These are phyloP conservation scores for Tolypocladium pustulatum DNA, from an alignment of 2,329 filamentous ascomycete species.

Conservation along the genomic window DNA sequence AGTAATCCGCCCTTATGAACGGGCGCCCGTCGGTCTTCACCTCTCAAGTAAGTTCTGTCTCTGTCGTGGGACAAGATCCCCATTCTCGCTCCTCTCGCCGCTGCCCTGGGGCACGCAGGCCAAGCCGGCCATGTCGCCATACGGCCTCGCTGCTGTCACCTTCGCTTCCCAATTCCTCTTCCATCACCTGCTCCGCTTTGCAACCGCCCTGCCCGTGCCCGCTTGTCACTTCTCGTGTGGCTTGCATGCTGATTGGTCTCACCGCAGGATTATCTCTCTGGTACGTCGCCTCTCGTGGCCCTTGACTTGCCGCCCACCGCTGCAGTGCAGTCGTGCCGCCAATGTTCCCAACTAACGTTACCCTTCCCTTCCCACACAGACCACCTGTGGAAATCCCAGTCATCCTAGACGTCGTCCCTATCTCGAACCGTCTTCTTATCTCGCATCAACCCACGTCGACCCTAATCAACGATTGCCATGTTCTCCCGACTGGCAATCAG, in stretches of 20 bases:
- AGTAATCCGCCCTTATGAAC: conserved; percentile 66
- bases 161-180: neutral
- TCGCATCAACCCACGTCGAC: conserved; percentile 2
- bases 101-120: neutral
- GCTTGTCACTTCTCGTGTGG: conserved; percentile 9
- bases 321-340: conserved; percentile 6
- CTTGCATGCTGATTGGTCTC: conserved; percentile 29
- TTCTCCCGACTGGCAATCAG: conserved; percentile 45
- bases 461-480: conserved; percentile 32
- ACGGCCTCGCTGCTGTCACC: neutral
- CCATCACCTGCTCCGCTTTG: neutral
- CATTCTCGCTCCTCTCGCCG: neutral
- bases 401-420: conserved; percentile 14
- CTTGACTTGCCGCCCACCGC: conserved; percentile 30
- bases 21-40: conserved; percentile 76
- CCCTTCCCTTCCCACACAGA: conserved; percentile 14
- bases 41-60: conserved; percentile 55
- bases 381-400: conserved; percentile 32
- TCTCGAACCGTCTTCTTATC: conserved; percentile 10
- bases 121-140: neutral
- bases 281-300: conserved; percentile 31
- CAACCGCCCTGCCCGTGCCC: neutral
- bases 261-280: conserved; percentile 64
- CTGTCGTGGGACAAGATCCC: neutral
- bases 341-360: conserved; percentile 10